phyloP scores from a whole-genome alignment of 441 rosid species.

The Aleurites moluccanus region DNA sequence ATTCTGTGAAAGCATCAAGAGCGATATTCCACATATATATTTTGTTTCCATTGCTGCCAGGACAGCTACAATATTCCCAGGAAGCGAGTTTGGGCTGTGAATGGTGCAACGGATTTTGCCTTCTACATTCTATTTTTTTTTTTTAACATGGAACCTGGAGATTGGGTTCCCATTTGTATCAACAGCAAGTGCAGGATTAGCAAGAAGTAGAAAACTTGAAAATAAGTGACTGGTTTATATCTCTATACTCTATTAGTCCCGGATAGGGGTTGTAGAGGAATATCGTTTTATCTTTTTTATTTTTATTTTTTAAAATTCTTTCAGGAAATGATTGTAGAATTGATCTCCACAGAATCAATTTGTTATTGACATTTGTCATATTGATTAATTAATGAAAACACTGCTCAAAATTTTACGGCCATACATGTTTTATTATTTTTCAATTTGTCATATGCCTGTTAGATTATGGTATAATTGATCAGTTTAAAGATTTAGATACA shows the following conservation, averaged over 20 bases:
- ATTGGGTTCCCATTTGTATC: slow-evolving; percentile 38
- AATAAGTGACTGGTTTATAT: slow-evolving; percentile 36
- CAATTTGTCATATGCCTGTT: too few species aligned
- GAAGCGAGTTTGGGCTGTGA: slow-evolving; percentile 18
- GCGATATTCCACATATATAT: slow-evolving; percentile 9
- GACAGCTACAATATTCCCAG: slow-evolving; percentile 22
- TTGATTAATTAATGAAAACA: slow-evolving; percentile 46
- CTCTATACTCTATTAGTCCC: slow-evolving; percentile 38
- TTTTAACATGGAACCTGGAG: slow-evolving; percentile 30
- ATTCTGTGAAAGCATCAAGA: not conserved
- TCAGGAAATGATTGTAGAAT: slow-evolving; percentile 38
- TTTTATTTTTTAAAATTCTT: slow-evolving; percentile 29
- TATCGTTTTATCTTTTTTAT: slow-evolving; percentile 23
- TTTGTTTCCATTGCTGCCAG: slow-evolving; percentile 17
- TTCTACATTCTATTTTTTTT: slow-evolving; percentile 24
- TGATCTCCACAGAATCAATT: slow-evolving; percentile 31
- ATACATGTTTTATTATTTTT: not conserved
- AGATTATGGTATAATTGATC: too few species aligned
- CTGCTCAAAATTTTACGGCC: slow-evolving; percentile 9
- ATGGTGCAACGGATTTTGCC: slow-evolving; percentile 33
- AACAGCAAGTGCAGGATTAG: slow-evolving; percentile 45
- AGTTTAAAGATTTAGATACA: too few species aligned
- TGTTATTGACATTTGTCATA: slow-evolving; percentile 44
- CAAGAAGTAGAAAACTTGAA: slow-evolving; percentile 31
- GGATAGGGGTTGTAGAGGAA: slow-evolving; percentile 35